Evolutionary conservation across 2,329 filamentous ascomycete species (phyloP), one percentile per base, ranked within the genome.

Genomic region (Monosporascus sp.): DNA sequence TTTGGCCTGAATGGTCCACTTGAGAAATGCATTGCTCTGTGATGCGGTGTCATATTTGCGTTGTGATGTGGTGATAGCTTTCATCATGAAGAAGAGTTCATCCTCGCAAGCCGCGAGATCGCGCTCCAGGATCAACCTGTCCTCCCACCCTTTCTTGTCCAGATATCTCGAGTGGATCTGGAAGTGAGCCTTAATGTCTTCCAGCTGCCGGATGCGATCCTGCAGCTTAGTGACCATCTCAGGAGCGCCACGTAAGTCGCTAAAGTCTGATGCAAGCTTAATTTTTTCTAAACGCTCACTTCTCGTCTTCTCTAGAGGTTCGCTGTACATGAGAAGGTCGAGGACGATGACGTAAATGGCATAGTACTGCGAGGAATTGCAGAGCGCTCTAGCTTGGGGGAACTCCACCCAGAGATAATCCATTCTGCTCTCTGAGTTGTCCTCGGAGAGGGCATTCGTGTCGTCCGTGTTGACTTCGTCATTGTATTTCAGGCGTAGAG

Each of bases 51-150:
- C 90, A 58, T 85, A 86, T 67, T 92, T 94, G 55, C 91, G 81
- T 71, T 99, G 94, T 5, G 93, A 95, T 3, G 91, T 95, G 1
- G 94, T 99, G 67, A 99, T 99, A 39, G 94, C 95, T 65, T 99
- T 97, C 94, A 99, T 97, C 77, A 99, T 89, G 74, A 99, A 99
- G 78, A 99, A 99, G 8, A 99, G 74, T 70, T 99, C 95, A 64
- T 99, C 94, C 69, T 97, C 94, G 65, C 90, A 97, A 20, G 85
- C 85, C 9, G 90, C 83, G 49, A 99, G 76, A 67, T 99, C 94
- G 50, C 89, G 87, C 67, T 99, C 94, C 44, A 99, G 80, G n/a
- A 86, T 75, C 54, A 97, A 78, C 36, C 91, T 84, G 67, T 97
- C 93, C 66, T 94, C 85, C 92, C 93, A 97, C 15, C 92, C 92